Evolutionary conservation across 768 basidiomycete species (phyloP).

Genomic region (Russula dissimulans): DNA sequence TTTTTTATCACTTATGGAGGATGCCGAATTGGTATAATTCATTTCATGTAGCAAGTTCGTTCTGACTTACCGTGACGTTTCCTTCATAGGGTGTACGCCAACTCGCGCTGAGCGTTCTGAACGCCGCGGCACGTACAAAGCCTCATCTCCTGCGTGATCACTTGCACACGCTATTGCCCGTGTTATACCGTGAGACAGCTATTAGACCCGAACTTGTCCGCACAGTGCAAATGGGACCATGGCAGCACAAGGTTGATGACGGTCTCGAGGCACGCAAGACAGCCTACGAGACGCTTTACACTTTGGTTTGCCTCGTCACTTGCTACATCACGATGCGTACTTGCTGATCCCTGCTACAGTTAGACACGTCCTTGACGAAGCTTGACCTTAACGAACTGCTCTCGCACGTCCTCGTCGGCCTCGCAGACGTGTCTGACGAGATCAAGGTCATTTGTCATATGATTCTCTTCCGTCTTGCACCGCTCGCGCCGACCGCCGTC

Average conservation of each 20-base stretch:
- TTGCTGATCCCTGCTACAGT: constrained; percentile 32
- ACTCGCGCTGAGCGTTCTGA: constrained; percentile 80
- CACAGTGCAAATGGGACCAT: constrained; percentile 94
- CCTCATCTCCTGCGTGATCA: constrained; percentile 87
- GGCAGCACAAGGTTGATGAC: constrained; percentile 95
- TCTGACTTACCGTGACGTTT: not conserved
- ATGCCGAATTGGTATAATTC: constrained; percentile 66
- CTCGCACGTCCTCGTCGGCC: constrained; percentile 67
- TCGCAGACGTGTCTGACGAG: constrained; percentile 87
- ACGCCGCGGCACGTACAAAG: constrained; percentile 92
- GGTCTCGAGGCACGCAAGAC: constrained; percentile 95
- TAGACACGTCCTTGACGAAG: constrained; percentile 84
- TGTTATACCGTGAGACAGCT: constrained; percentile 76
- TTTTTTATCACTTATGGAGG: constrained; percentile 86
- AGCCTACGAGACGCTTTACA: constrained; percentile 96
- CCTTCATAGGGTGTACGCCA: constrained; percentile 71
- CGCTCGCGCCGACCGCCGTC: constrained; percentile 76
- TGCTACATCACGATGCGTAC: not conserved
- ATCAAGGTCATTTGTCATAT: constrained; percentile 96
- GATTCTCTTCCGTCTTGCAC: constrained; percentile 86
- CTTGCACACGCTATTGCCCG: constrained; percentile 63
- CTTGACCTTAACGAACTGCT: constrained; percentile 86
- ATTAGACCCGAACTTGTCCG: constrained; percentile 74
- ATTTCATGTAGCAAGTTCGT: not conserved
- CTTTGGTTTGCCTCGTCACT: constrained; percentile 50